Conservation (phyloP, 495 filamentous ascomycete genomes). For the Hyaloscypha variabilis region DNA sequence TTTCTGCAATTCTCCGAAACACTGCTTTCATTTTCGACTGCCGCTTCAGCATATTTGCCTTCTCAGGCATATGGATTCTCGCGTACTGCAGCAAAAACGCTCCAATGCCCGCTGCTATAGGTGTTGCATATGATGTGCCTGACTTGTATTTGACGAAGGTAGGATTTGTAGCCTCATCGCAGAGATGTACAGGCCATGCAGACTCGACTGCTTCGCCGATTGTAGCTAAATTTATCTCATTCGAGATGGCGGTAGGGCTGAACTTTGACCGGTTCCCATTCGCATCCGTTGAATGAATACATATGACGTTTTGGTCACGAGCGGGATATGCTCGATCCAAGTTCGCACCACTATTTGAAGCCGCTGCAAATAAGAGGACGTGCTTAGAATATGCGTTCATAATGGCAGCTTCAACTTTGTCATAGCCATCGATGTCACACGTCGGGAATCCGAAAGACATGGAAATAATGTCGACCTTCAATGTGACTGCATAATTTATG, state of each 20-base stretch:
- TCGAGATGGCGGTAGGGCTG: conserved; percentile 11
- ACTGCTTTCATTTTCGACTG: not conserved
- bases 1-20: not conserved
- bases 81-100: conserved; percentile 20
- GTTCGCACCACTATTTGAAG: conserved; percentile 25
- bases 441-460: conserved; percentile 29
- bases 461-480: conserved; percentile 30
- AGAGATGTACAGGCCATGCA: conserved; percentile 9
- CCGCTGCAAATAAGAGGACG: conserved; percentile 27
- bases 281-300: conserved; percentile 18
- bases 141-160: not conserved
- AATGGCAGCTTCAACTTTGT: conserved; percentile 20
- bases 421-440: not conserved
- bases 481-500: conserved; percentile 16
- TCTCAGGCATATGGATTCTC: not conserved
- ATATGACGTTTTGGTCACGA: conserved; percentile 15
- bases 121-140: conserved; percentile 28
- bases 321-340: conserved; percentile 13
- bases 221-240: conserved; percentile 9
- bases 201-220: conserved; percentile 26
- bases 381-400: conserved; percentile 11
- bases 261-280: conserved; percentile 15
- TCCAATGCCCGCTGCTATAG: conserved; percentile 25
- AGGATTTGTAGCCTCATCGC: not conserved
- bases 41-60: not conserved